These are phyloP conservation scores for Pseudogymnoascus sp. DNA, from an alignment of 2,329 filamentous ascomycete species.

Conservation along the genomic window DNA sequence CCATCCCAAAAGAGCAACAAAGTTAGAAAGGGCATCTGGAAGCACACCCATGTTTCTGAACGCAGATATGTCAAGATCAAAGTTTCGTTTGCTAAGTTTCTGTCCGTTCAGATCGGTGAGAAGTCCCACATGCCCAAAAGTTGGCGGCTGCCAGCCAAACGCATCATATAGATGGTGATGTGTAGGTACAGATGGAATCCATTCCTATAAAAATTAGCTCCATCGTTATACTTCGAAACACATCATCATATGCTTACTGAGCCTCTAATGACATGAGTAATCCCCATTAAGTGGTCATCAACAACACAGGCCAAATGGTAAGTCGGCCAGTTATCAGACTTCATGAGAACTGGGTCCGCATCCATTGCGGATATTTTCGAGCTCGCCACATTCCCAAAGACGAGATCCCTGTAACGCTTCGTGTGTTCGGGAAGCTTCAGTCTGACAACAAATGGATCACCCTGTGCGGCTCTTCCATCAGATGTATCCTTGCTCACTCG, in stretches of 20 bases:
- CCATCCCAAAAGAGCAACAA: conserved; percentile 80
- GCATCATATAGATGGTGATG: conserved; percentile 68
- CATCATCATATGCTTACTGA: conserved; percentile 43
- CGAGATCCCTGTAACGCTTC: conserved; percentile 63
- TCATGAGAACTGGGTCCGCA: conserved; percentile 84
- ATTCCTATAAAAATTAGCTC: conserved; percentile 52
- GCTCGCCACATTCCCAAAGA: conserved; percentile 58
- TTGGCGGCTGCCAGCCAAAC: conserved; percentile 64
- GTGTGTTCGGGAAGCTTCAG: conserved; percentile 59
- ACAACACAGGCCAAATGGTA: conserved; percentile 98
- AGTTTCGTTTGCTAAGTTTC: conserved; percentile 82
- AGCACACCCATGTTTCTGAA: conserved; percentile 53
- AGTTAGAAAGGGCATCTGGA: conserved; percentile 64
- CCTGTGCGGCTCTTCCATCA: conserved; percentile 57
- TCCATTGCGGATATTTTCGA: conserved; percentile 30
- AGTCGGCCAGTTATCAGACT: conserved; percentile 85
- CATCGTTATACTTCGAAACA: not conserved
- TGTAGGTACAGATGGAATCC: conserved; percentile 88
- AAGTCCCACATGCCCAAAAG: conserved; percentile 75
- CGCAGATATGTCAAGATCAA: conserved; percentile 51
- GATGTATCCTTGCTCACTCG: conserved; percentile 60
- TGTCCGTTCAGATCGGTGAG: conserved; percentile 60
- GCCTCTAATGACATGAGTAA: conserved; percentile 91
- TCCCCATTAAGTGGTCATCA: conserved; percentile 90
- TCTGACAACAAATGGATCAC: conserved; percentile 69